Conservation (phyloP, 2,329 filamentous ascomycete species). For the Neonectria neomacrospora region DNA sequence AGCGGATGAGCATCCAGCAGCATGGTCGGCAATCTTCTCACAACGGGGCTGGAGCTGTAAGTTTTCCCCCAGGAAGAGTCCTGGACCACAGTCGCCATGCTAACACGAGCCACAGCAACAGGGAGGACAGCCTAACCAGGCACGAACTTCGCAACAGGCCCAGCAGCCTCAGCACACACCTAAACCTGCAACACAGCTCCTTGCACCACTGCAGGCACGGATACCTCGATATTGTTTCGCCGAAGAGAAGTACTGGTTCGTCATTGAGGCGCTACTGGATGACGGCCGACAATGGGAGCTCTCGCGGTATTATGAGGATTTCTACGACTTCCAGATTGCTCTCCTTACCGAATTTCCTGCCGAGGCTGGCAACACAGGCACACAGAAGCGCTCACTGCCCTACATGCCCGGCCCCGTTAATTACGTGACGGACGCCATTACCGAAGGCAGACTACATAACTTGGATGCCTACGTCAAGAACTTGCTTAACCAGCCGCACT, state of each 20-base stretch:
- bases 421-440: constrained; percentile 98
- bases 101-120: constrained; percentile 37
- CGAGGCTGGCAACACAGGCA: constrained; percentile 88
- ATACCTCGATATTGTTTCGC: constrained; percentile 96
- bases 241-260: constrained; percentile 99
- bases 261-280: constrained; percentile 90
- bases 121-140: constrained; percentile 43
- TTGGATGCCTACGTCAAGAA: constrained; percentile 97
- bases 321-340: constrained; percentile 98
- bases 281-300: constrained; percentile 94
- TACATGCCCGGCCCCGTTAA: constrained; percentile 99
- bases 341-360: constrained; percentile 91
- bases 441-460: constrained; percentile 90
- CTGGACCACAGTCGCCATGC: too few species aligned
- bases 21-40: constrained; percentile 43
- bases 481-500: constrained; percentile 81
- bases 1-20: constrained; percentile 78
- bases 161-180: constrained; percentile 51
- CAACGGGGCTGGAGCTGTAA: constrained; percentile 43
- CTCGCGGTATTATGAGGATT: constrained; percentile 96
- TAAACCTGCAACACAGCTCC: constrained; percentile 65
- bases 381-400: constrained; percentile 83
- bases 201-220: constrained; percentile 82
- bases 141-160: constrained; percentile 45
- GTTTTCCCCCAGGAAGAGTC: constrained; percentile 10